Evolutionary conservation across 108 stramenopile species (phyloP).

Genomic region (Pseudonitzschia delicatissima): DNA sequence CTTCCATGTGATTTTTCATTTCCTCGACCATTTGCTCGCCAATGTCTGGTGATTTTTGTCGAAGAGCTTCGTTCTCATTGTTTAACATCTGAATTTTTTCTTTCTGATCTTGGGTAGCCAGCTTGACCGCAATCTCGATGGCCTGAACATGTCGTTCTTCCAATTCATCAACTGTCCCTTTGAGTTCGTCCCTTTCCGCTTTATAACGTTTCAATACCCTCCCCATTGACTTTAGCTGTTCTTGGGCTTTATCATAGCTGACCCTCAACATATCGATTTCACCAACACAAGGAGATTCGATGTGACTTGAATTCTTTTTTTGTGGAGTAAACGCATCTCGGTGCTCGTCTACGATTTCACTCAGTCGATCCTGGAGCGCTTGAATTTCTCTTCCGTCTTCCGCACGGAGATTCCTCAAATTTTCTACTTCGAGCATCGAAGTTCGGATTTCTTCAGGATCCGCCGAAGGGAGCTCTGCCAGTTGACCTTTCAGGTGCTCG

Average conservation of each 20-base stretch:
- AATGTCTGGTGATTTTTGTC: constrained; percentile 1
- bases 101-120: constrained; percentile 4
- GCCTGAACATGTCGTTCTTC: neutral
- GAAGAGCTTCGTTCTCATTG: constrained; percentile 4
- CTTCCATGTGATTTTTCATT: constrained; percentile 17
- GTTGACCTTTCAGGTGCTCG: constrained; percentile 6
- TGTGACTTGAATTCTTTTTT: neutral
- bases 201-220: constrained; percentile 11
- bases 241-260: constrained; percentile 5
- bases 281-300: constrained; percentile 1
- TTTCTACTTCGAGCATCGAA: constrained; percentile 18
- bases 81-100: neutral
- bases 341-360: neutral
- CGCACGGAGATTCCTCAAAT: constrained; percentile 10
- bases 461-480: constrained; percentile 8
- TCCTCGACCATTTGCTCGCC: constrained; percentile 16
- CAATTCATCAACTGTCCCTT: neutral
- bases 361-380: neutral
- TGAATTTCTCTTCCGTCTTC: constrained; percentile 20
- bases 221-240: constrained; percentile 13
- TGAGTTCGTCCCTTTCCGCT: neutral
- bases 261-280: constrained; percentile 6
- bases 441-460: constrained; percentile 13
- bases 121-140: constrained; percentile 9
- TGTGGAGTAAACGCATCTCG: neutral